Conservation (phyloP, 768 basidiomycete species). For the Leccinellum luteum region DNA sequence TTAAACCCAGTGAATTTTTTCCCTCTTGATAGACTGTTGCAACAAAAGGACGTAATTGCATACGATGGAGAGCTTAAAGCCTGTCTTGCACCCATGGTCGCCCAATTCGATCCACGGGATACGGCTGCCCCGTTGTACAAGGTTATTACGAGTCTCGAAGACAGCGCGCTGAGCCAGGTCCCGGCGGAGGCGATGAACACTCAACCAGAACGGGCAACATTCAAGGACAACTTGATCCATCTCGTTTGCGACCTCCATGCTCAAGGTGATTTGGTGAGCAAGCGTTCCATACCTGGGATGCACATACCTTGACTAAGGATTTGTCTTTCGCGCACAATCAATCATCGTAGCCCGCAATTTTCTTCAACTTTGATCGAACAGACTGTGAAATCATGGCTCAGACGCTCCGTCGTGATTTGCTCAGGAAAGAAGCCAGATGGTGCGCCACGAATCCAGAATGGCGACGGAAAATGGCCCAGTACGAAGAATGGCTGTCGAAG, state of each 20-base stretch:
- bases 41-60: constrained; percentile 56
- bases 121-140: constrained; percentile 31
- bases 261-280: constrained; percentile 50
- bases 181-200: constrained; percentile 27
- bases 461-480: constrained; percentile 48
- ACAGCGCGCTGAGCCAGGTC: constrained; percentile 31
- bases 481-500: constrained; percentile 46
- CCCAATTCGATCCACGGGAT: constrained; percentile 36
- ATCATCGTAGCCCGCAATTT: constrained; percentile 52
- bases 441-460: constrained; percentile 43
- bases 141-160: constrained; percentile 42
- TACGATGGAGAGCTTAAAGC: constrained; percentile 58
- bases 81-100: constrained; percentile 37
- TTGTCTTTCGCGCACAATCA: not conserved
- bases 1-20: constrained; percentile 51
- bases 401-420: constrained; percentile 36
- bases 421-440: constrained; percentile 50
- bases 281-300: not conserved
- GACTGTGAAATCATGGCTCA: constrained; percentile 55
- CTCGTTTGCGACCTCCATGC: constrained; percentile 58
- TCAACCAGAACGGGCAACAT: constrained; percentile 30
- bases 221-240: constrained; percentile 45
- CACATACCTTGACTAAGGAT: not conserved
- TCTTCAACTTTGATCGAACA: constrained; percentile 64
- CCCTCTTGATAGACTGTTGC: constrained; percentile 37